These are phyloP conservation scores for Lecanicillium sp. DNA, from an alignment of 2,329 filamentous ascomycete genomes.

Conservation along the genomic window DNA sequence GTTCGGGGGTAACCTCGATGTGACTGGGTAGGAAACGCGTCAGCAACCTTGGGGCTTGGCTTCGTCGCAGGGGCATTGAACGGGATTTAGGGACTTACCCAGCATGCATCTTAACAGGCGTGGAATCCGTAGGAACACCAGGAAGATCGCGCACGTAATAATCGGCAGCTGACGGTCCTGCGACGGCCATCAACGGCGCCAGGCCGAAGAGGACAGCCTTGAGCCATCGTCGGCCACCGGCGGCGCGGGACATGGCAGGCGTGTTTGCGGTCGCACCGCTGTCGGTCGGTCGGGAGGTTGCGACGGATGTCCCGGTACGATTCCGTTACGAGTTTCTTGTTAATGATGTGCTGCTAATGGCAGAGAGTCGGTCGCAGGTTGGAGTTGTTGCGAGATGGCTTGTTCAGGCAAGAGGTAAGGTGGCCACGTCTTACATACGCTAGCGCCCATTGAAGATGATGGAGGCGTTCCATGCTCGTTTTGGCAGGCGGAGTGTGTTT, in stretches of 20 bases:
- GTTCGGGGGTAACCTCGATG: conserved; percentile 77
- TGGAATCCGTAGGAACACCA: conserved; percentile 64
- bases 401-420: conserved; percentile 4
- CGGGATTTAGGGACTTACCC: conserved; percentile 53
- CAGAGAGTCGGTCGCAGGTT: no score
- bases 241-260: conserved; percentile 13
- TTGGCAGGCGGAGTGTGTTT: conserved; percentile 1
- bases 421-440: conserved; percentile 4
- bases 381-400: no score
- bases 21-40: conserved; percentile 50
- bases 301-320: no score
- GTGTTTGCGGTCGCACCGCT: conserved; percentile 5
- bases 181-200: conserved; percentile 27
- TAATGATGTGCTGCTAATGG: no score
- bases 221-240: conserved; percentile 21
- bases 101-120: conserved; percentile 93
- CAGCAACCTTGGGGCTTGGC: conserved; percentile 12
- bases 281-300: neutral
- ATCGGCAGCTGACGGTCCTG: conserved; percentile 48
- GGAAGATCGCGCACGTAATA: conserved; percentile 85
- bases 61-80: conserved; percentile 9
- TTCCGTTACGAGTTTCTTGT: no score
- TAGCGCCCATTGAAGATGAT: no score
- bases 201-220: conserved; percentile 30
- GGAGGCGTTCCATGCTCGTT: neutral